These are phyloP conservation scores for Suhomyces faveliae DNA, from an alignment of 805 yeast species.

Conservation along the genomic window DNA sequence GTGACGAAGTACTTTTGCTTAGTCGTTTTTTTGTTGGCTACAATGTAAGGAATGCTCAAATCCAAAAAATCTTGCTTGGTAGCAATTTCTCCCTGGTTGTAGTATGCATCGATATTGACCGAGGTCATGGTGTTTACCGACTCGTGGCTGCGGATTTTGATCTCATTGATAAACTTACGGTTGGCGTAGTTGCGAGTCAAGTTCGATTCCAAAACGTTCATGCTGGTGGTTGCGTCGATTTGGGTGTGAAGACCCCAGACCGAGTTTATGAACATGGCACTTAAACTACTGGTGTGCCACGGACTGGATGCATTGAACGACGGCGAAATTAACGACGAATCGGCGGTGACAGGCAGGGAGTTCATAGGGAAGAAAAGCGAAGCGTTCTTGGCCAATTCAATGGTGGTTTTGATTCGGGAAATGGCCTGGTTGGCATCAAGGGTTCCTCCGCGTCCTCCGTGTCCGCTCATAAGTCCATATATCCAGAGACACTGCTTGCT, in stretches of 20 bases:
- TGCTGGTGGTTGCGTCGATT: constrained; percentile 26
- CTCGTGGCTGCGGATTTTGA: constrained; percentile 17
- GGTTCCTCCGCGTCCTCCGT: constrained; percentile 9
- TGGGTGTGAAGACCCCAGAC: constrained; percentile 48
- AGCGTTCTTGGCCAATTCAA: constrained; percentile 47
- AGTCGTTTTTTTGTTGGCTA: background rate
- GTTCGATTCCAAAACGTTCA: constrained; percentile 45
- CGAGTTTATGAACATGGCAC: constrained; percentile 33
- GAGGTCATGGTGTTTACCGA: background rate
- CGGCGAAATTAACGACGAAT: constrained; percentile 3
- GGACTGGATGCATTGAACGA: constrained; percentile 18
- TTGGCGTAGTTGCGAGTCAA: constrained; percentile 41
- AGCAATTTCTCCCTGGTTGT: background rate
- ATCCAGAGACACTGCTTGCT: constrained; percentile 39
- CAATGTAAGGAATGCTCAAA: constrained; percentile 4
- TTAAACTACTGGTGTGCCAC: constrained; percentile 43
- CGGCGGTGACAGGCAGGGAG: constrained; percentile 11
- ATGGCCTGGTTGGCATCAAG: constrained; percentile 17
- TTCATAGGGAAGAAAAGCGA: constrained; percentile 58
- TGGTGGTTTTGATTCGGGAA: constrained; percentile 46
- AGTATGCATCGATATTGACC: background rate
- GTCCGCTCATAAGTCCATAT: constrained; percentile 34
- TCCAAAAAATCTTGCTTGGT: background rate
- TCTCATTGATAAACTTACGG: constrained; percentile 49
- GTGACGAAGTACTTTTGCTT: constrained; percentile 10